These are phyloP conservation scores for Pisolithus microcarpus DNA, from an alignment of 768 basidiomycete species.

Conservation along the genomic window DNA sequence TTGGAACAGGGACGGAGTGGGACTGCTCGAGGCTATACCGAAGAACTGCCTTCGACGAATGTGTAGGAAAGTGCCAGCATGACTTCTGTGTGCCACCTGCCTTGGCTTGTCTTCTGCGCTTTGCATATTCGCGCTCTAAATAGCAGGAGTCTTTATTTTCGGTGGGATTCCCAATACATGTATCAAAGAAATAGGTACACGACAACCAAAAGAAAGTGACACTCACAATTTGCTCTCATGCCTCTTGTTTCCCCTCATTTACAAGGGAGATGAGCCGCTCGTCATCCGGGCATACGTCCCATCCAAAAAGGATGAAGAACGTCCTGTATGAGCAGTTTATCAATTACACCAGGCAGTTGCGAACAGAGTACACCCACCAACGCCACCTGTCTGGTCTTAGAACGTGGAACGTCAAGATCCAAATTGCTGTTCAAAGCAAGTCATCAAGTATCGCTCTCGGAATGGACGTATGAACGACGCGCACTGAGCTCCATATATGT, in stretches of 20 bases:
- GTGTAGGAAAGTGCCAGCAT: neutral
- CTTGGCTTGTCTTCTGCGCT: too few species aligned
- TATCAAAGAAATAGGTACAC: neutral
- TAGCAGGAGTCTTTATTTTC: too few species aligned
- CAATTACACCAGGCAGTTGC: neutral
- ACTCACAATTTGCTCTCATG: neutral
- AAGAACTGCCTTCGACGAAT: slow-evolving; percentile 28
- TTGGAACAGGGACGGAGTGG: slow-evolving; percentile 89
- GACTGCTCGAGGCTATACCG: slow-evolving; percentile 80
- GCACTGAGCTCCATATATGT: slow-evolving; percentile 49
- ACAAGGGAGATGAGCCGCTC: neutral
- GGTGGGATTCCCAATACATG: too few species aligned
- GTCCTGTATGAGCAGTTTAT: slow-evolving; percentile 22
- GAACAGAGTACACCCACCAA: slow-evolving; percentile 27
- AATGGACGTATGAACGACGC: slow-evolving; percentile 11
- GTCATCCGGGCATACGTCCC: slow-evolving; percentile 29
- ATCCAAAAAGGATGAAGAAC: slow-evolving; percentile 44
- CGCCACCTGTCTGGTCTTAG: slow-evolving; percentile 37
- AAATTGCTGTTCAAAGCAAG: neutral
- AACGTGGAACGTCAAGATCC: slow-evolving; percentile 35
- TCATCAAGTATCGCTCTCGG: neutral
- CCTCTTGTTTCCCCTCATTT: neutral
- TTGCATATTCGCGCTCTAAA: too few species aligned
- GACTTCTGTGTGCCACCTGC: neutral
- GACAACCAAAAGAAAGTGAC: neutral